A percentile compares a stretch with the other conserved stretches of the same genome.
Evolutionary conservation across 805 yeast genomes (phyloP).

Genomic region (Candida ipomoeae): DNA sequence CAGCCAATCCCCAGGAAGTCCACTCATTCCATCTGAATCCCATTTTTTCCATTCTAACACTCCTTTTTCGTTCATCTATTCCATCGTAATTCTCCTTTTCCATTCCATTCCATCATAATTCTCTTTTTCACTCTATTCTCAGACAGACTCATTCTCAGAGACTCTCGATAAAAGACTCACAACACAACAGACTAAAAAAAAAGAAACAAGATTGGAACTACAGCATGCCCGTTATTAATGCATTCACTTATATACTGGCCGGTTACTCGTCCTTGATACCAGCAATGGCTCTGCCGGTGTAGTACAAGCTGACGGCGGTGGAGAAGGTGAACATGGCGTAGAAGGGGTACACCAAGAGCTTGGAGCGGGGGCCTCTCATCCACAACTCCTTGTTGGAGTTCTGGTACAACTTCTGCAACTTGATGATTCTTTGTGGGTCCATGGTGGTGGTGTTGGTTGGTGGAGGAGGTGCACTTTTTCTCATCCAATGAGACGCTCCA

Average conservation of each 20-base stretch:
- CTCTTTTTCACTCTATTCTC: too few relatives aligned
- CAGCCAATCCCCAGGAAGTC: too few relatives aligned
- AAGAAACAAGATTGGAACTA: neutral
- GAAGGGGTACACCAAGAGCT: slow-evolving; percentile 71
- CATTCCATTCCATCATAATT: too few relatives aligned
- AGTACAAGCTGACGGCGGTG: slow-evolving; percentile 61
- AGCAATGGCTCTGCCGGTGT: slow-evolving; percentile 64
- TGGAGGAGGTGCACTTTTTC: slow-evolving; percentile 11
- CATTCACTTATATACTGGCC: slow-evolving; percentile 7
- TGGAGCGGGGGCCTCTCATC: slow-evolving; percentile 50
- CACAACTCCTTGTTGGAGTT: slow-evolving; percentile 40
- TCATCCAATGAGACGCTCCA: slow-evolving; percentile 14
- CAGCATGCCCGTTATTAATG: slow-evolving; percentile 1
- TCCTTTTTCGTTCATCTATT: too few relatives aligned
- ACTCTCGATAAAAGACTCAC: too few relatives aligned
- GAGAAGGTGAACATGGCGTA: slow-evolving; percentile 68
- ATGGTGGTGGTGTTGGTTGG: slow-evolving; percentile 17
- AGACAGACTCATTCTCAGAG: too few relatives aligned
- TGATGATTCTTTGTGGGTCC: slow-evolving; percentile 47
- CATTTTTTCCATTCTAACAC: too few relatives aligned
- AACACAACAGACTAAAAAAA: too few relatives aligned
- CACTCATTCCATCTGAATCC: too few relatives aligned
- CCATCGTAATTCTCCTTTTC: too few relatives aligned
- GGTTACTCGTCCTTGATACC: slow-evolving; percentile 50
- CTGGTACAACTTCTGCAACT: slow-evolving; percentile 44